Evolutionary conservation across 2,329 filamentous ascomycete species (phyloP).

Genomic region (Shiraia sp.): DNA sequence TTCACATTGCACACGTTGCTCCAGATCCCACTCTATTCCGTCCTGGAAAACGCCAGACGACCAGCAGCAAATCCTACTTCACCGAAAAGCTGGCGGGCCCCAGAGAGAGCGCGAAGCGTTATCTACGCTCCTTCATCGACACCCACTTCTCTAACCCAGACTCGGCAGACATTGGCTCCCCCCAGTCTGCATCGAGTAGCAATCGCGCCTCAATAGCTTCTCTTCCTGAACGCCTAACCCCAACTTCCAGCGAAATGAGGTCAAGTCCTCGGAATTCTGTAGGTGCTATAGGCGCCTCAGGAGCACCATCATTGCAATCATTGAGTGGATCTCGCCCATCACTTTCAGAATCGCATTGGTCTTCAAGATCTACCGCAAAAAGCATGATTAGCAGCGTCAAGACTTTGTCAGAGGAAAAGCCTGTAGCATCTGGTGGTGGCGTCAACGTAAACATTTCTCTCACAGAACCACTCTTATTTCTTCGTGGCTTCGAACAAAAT

Average conservation of each 20-base stretch:
- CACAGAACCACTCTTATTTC: constrained; percentile 78
- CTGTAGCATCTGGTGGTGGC: constrained; percentile 77
- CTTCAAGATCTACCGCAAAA: constrained; percentile 41
- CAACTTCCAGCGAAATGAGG: constrained; percentile 42
- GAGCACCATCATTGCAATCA: constrained; percentile 18
- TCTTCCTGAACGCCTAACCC: constrained; percentile 30
- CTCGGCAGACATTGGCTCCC: constrained; percentile 22
- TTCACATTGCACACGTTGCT: constrained; percentile 58
- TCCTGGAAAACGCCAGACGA: constrained; percentile 33
- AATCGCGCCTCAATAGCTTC: constrained; percentile 30
- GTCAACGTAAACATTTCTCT: constrained; percentile 73
- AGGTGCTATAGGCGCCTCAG: constrained; percentile 29
- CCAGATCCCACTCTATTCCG: constrained; percentile 44
- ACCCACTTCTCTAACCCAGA: constrained; percentile 33
- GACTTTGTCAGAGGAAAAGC: constrained; percentile 60
- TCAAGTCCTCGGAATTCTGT: constrained; percentile 46
- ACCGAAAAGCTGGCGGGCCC: constrained; percentile 56
- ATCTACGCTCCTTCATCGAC: constrained; percentile 53
- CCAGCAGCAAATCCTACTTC: constrained; percentile 40
- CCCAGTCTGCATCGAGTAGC: constrained; percentile 37
- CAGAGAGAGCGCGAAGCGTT: constrained; percentile 54
- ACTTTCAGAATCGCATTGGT: constrained; percentile 46
- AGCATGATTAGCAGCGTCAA: constrained; percentile 39
- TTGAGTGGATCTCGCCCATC: constrained; percentile 45
- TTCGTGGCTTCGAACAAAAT: constrained; percentile 77